Evolutionary conservation across 129 eudicot species (phyloP).

Genomic region (Flaveria robusta): DNA sequence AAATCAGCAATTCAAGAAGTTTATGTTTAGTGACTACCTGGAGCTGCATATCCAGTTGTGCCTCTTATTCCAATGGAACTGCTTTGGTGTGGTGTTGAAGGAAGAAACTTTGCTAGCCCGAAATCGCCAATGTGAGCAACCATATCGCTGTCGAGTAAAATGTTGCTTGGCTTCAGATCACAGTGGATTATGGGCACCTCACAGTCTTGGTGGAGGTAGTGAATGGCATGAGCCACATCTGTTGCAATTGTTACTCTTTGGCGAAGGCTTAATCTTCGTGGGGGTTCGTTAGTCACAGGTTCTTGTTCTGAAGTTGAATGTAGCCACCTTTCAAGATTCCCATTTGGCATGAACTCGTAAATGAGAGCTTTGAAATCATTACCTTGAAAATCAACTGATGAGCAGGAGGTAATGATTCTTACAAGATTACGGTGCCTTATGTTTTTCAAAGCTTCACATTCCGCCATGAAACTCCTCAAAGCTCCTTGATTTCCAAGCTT

Average conservation of each 20-base stretch:
- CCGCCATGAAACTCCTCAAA: conserved; percentile 34
- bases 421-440: conserved; percentile 47
- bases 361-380: conserved; percentile 45
- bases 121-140: conserved; percentile 43
- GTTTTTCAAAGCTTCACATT: conserved; percentile 45
- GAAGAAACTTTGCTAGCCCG: conserved; percentile 44
- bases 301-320: conserved; percentile 35
- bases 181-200: conserved; percentile 39
- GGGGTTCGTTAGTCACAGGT: not conserved
- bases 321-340: conserved; percentile 44
- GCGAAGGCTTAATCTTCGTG: conserved; percentile 19
- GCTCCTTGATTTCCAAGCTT: conserved; percentile 41
- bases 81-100: conserved; percentile 36
- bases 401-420: conserved; percentile 39
- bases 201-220: conserved; percentile 40
- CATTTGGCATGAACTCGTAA: conserved; percentile 44
- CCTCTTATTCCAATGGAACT: conserved; percentile 52
- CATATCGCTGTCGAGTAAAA: conserved; percentile 42
- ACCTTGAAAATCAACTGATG: conserved; percentile 43
- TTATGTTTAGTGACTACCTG: conserved; percentile 35
- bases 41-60: conserved; percentile 49
- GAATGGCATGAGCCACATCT: conserved; percentile 41
- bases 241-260: conserved; percentile 38
- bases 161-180: conserved; percentile 44
- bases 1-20: no score